Conservation (phyloP, 2,329 filamentous ascomycete genomes). For the Bipolaris bicolor region DNA sequence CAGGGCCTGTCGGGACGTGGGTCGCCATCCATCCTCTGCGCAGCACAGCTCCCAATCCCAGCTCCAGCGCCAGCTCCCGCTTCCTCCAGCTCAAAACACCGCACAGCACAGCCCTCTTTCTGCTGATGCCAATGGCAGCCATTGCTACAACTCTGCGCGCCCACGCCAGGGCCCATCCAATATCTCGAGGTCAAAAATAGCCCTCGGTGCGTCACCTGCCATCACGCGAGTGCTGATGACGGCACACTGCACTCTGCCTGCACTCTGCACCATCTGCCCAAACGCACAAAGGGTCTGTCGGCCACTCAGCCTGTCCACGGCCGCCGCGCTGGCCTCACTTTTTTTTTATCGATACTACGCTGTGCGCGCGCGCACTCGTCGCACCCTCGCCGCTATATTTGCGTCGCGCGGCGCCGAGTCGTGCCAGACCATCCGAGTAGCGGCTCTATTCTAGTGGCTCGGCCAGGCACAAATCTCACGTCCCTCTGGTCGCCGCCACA, state of each 20-base stretch:
- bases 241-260: not conserved
- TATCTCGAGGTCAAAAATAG: slow-evolving; percentile 40
- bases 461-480: not conserved
- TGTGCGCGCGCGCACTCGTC: not conserved
- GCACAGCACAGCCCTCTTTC: not conserved
- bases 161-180: slow-evolving; percentile 27
- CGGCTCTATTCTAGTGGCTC: slow-evolving; percentile 12
- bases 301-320: not conserved
- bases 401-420: slow-evolving; percentile 6
- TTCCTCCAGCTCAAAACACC: too few relatives aligned
- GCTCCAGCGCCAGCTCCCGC: too few relatives aligned
- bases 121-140: not conserved
- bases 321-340: slow-evolving; percentile 5
- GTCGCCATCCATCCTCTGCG: too few relatives aligned
- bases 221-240: slow-evolving; percentile 9
- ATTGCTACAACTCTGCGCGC: slow-evolving; percentile 27
- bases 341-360: slow-evolving; percentile 17
- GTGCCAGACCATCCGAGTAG: slow-evolving; percentile 4
- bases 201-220: slow-evolving; percentile 26
- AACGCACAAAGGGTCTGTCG: not conserved
- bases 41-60: too few relatives aligned
- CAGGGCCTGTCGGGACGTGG: too few relatives aligned
- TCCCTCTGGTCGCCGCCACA: slow-evolving; percentile 7
- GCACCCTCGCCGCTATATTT: slow-evolving; percentile 11
- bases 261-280: slow-evolving; percentile 5